Conservation (phyloP, 83 land plant species). For the Diphasiastrum complanatum region DNA sequence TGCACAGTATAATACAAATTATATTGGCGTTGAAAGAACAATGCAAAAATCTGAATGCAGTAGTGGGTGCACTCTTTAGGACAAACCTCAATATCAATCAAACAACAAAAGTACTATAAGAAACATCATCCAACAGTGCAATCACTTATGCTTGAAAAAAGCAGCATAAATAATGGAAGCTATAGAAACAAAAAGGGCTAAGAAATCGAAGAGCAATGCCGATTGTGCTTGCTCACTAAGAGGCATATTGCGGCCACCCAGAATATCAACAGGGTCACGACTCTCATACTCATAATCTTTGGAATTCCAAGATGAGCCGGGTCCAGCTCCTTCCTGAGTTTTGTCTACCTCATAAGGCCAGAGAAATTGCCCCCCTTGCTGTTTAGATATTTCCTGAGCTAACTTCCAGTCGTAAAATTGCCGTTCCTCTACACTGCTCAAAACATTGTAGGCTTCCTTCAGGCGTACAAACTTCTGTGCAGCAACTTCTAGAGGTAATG, state of each 20-base stretch:
- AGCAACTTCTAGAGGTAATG: conserved; percentile 67
- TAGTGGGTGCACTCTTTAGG: too few species aligned
- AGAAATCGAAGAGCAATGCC: conserved; percentile 61
- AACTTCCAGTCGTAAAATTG: conserved; percentile 70
- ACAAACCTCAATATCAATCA: too few species aligned
- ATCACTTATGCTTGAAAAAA: conserved; percentile 41
- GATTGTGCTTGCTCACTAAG: conserved; percentile 66
- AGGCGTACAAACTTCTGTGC: conserved; percentile 71
- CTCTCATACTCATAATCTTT: background rate
- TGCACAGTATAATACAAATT: too few species aligned
- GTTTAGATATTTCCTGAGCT: conserved; percentile 57
- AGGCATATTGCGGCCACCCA: conserved; percentile 67
- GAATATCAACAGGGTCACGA: conserved; percentile 49
- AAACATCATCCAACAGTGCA: background rate
- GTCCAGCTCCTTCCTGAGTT: conserved; percentile 38
- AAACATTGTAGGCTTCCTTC: conserved; percentile 62
- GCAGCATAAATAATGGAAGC: conserved; percentile 44
- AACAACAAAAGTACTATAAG: too few species aligned
- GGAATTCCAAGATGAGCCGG: background rate
- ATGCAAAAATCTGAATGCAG: too few species aligned
- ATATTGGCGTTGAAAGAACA: too few species aligned
- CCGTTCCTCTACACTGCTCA: conserved; percentile 60
- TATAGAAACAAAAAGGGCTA: conserved; percentile 44
- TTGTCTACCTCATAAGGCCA: conserved; percentile 51
- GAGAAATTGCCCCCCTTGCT: conserved; percentile 44